A percentile compares a stretch with the other conserved stretches of the same genome.
Evolutionary conservation across 2,329 filamentous ascomycete genomes (phyloP).

Genomic region (Paecilomyces sp.): DNA sequence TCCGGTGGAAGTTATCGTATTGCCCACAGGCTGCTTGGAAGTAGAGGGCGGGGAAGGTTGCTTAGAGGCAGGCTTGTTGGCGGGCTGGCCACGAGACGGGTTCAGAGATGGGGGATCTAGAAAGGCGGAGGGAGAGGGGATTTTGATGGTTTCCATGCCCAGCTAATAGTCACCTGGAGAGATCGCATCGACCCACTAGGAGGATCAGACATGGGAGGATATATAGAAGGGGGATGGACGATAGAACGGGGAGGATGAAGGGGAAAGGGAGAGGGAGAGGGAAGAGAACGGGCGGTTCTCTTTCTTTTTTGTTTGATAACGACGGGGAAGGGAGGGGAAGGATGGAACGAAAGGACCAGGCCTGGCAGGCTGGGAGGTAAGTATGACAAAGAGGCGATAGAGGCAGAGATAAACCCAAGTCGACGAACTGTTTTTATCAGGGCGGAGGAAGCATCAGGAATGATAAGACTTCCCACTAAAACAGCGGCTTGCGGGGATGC

Average conservation of each 20-base stretch:
- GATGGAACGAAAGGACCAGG: neutral
- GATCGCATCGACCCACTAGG: constrained; percentile 7
- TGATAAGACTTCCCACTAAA: constrained; percentile 14
- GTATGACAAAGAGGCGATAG: neutral
- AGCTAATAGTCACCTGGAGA: constrained; percentile 3
- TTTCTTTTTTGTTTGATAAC: neutral
- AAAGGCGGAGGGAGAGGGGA: constrained; percentile 53
- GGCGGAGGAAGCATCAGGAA: constrained; percentile 6
- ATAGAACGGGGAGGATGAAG: neutral
- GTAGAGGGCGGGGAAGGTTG: constrained; percentile 20
- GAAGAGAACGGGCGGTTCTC: neutral
- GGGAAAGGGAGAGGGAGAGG: neutral
- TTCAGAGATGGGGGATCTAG: constrained; percentile 26
- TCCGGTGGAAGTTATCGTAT: constrained; percentile 9
- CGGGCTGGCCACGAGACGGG: constrained; percentile 16
- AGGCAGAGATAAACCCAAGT: constrained; percentile 14
- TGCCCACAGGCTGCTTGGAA: constrained; percentile 12
- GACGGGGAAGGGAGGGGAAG: neutral
- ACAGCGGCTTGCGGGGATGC: constrained; percentile 15
- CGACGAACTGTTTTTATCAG: constrained; percentile 8
- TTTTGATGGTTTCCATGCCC: constrained; percentile 53
- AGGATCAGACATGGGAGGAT: constrained; percentile 5
- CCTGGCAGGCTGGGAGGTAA: neutral
- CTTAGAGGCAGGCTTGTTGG: constrained; percentile 14
- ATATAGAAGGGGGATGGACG: constrained; percentile 7